Evolutionary conservation across 495 filamentous ascomycete species (phyloP).

Genomic region (Thozetella sp.): DNA sequence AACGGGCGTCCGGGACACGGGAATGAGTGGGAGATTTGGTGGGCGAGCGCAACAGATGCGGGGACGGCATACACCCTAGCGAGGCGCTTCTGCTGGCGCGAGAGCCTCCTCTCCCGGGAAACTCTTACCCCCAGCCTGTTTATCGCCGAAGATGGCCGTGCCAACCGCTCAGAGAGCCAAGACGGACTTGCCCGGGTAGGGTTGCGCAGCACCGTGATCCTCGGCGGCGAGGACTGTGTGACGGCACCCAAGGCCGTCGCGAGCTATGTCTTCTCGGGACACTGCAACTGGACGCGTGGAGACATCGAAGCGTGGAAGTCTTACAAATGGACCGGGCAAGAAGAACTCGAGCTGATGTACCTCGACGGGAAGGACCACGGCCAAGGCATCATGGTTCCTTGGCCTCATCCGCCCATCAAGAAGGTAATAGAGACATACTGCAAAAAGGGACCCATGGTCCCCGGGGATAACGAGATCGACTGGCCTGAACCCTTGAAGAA

Average conservation of each 20-base stretch:
- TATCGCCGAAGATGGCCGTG: constrained; percentile 31
- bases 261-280: constrained; percentile 1
- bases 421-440: neutral
- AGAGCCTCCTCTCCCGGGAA: constrained; percentile 63
- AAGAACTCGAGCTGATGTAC: constrained; percentile 1
- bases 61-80: constrained; percentile 55
- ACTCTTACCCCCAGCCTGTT: constrained; percentile 37
- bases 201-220: constrained; percentile 9
- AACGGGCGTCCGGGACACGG: neutral
- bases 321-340: neutral
- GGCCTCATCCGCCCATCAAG: neutral
- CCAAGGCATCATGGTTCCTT: constrained; percentile 1
- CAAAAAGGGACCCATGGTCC: too few relatives aligned
- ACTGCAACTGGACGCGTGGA: neutral
- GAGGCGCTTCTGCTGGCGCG: constrained; percentile 63
- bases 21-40: constrained; percentile 61
- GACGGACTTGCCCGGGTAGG: neutral
- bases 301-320: neutral
- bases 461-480: too few relatives aligned
- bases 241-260: constrained; percentile 1
- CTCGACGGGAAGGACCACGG: neutral
- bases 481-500: too few relatives aligned
- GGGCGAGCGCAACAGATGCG: constrained; percentile 61
- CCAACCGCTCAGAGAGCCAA: neutral
- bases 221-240: constrained; percentile 14